phyloP scores from a whole-genome alignment of 2,329 filamentous ascomycete species.

The Pezicula carpinea region DNA sequence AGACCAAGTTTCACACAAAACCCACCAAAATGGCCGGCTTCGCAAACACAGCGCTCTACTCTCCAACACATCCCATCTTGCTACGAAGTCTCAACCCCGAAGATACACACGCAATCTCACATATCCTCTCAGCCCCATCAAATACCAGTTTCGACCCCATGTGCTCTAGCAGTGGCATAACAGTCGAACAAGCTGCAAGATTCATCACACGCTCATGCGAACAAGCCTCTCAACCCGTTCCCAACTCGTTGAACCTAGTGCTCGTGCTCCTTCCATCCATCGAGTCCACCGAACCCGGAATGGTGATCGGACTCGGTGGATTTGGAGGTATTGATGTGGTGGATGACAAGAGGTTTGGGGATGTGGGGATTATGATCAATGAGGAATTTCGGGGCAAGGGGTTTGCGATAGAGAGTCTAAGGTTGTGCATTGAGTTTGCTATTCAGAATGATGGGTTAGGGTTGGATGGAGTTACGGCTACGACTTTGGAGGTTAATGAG shows the following conservation, averaged over 20 bases:
- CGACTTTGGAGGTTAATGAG: background rate
- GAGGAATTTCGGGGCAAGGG: background rate
- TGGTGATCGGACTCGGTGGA: slow-evolving; percentile 1
- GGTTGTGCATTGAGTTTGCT: slow-evolving; percentile 3
- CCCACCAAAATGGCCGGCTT: background rate
- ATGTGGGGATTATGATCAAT: slow-evolving; percentile 1
- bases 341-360: background rate
- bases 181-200: too few species aligned
- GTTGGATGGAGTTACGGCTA: background rate
- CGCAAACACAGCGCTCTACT: background rate
- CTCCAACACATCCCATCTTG: background rate
- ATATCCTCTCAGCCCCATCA: background rate
- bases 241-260: background rate
- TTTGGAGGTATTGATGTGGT: slow-evolving; percentile 3
- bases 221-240: slow-evolving; percentile 1
- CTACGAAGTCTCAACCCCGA: background rate
- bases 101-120: background rate
- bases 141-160: background rate
- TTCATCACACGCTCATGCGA: background rate
- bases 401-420: slow-evolving; percentile 1
- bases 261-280: background rate
- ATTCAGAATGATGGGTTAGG: background rate
- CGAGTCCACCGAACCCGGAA: background rate
- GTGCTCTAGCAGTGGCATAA: background rate
- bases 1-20: too few species aligned